Percentiles rank a stretch among this genome's conserved stretches.
Evolutionary conservation across 2,329 filamentous ascomycete species (phyloP).

Genomic region (Xylariomycetidae sp.): DNA sequence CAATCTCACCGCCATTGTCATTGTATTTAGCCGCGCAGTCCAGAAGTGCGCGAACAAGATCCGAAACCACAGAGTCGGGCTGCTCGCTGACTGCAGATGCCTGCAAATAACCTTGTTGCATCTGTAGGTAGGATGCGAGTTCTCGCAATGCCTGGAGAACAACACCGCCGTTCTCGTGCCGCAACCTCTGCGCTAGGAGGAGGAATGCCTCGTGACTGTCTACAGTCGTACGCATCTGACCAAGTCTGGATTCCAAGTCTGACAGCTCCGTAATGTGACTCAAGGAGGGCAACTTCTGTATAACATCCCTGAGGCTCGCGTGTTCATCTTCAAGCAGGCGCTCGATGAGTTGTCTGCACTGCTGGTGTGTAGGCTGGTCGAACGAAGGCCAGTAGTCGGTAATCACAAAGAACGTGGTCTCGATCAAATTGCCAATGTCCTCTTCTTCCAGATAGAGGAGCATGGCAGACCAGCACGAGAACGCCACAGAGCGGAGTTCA

Average conservation of each 20-base stretch:
- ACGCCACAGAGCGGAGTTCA: conserved; percentile 71
- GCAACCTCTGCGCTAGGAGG: conserved; percentile 68
- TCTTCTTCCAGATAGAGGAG: conserved; percentile 70
- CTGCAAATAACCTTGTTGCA: conserved; percentile 74
- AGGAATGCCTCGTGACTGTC: conserved; percentile 63
- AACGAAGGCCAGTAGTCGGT: conserved; percentile 74
- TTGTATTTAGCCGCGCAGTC: conserved; percentile 83
- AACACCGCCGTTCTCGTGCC: conserved; percentile 81
- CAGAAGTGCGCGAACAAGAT: conserved; percentile 71
- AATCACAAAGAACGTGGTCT: conserved; percentile 86
- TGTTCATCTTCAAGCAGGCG: conserved; percentile 62
- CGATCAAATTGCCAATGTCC: conserved; percentile 74
- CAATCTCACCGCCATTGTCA: conserved; percentile 60
- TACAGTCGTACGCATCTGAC: conserved; percentile 58
- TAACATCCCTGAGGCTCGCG: conserved; percentile 57
- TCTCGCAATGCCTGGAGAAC: conserved; percentile 78
- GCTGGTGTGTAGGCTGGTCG: conserved; percentile 52
- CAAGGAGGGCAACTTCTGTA: conserved; percentile 75
- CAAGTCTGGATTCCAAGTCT: conserved; percentile 62
- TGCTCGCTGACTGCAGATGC: conserved; percentile 78
- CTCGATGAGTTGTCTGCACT: conserved; percentile 59
- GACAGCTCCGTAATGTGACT: conserved; percentile 64
- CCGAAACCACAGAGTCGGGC: conserved; percentile 68
- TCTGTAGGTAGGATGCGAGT: conserved; percentile 66
- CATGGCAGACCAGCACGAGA: conserved; percentile 80